Evolutionary conservation across 495 filamentous ascomycete genomes (phyloP).

Genomic region (Lasiosphaeria ovina): DNA sequence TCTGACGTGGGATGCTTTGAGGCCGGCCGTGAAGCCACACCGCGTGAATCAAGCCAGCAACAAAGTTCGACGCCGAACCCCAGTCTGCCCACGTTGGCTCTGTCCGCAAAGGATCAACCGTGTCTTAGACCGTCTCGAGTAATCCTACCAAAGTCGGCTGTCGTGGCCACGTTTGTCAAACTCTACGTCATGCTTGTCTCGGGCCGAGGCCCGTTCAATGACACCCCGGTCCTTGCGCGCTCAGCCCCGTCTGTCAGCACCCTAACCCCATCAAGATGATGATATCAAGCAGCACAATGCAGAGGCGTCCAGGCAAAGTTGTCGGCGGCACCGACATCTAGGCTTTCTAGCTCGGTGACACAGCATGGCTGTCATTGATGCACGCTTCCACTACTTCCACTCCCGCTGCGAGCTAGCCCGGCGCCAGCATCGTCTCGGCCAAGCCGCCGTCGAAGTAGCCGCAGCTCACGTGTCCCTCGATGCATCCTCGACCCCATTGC

Average conservation of each 20-base stretch:
- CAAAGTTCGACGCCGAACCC: not conserved
- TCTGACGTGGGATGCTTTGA: not conserved
- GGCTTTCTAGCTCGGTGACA: not conserved
- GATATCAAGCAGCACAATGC: not conserved
- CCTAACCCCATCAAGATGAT: not conserved
- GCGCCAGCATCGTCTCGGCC: not conserved
- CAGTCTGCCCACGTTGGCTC: not conserved
- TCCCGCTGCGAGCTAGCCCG: not conserved
- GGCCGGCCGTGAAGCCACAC: not conserved
- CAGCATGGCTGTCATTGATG: not conserved
- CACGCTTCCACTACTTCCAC: not conserved
- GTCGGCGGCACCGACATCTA: not conserved
- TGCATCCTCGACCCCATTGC: not conserved
- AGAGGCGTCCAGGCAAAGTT: not conserved
- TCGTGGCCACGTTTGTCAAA: not conserved
- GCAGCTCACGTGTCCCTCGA: not conserved
- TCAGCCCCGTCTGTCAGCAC: not conserved
- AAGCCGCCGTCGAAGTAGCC: not conserved
- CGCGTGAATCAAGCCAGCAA: not conserved
- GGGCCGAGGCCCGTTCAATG: not conserved
- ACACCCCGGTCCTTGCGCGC: not conserved
- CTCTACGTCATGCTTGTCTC: not conserved
- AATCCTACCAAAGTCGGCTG: not conserved
- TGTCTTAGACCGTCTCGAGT: not conserved
- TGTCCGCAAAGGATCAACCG: not conserved